Conservation (phyloP, 2,329 filamentous ascomycete species). For the Colletotrichum sansevieriae region DNA sequence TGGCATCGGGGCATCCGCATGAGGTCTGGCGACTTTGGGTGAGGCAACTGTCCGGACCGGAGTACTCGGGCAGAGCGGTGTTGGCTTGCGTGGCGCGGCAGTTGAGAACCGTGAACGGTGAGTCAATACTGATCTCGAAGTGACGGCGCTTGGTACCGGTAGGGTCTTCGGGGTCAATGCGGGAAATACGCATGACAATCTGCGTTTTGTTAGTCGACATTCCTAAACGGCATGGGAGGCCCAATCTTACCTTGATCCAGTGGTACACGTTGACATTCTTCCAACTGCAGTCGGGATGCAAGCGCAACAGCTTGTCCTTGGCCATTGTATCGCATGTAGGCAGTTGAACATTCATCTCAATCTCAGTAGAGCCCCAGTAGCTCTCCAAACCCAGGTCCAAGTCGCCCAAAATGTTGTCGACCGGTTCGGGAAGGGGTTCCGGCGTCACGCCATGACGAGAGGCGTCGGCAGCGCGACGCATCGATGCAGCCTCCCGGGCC, state of each 20-base stretch:
- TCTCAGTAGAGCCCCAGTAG: slow-evolving; percentile 89
- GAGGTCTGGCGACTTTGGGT: slow-evolving; percentile 60
- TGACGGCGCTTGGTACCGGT: slow-evolving; percentile 80
- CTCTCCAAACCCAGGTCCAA: slow-evolving; percentile 77
- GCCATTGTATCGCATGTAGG: slow-evolving; percentile 91
- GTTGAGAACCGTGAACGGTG: slow-evolving; percentile 91
- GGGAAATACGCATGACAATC: slow-evolving; percentile 94
- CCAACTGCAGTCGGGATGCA: slow-evolving; percentile 94
- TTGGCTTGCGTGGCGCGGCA: slow-evolving; percentile 95
- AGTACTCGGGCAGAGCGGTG: slow-evolving; percentile 85
- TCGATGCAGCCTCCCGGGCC: slow-evolving; percentile 61
- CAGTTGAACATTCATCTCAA: slow-evolving; percentile 93
- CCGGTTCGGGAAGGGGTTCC: slow-evolving; percentile 62
- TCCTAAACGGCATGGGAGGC: no score
- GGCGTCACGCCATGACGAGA: slow-evolving; percentile 55
- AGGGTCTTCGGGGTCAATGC: slow-evolving; percentile 82
- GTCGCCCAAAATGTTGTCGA: slow-evolving; percentile 84
- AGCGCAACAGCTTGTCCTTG: slow-evolving; percentile 72
- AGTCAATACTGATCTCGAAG: slow-evolving; percentile 97
- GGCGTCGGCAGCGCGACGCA: slow-evolving; percentile 68
- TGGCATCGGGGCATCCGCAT: slow-evolving; percentile 68
- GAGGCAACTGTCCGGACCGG: slow-evolving; percentile 59
- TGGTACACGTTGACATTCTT: slow-evolving; percentile 94
- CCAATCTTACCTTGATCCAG: slow-evolving; percentile 85
- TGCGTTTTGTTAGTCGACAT: slow-evolving; percentile 50